A percentile compares a stretch with the other conserved stretches of the same genome.
Evolutionary conservation across 208 protist species (phyloP).

Genomic region (Trypanosoma conorhini): DNA sequence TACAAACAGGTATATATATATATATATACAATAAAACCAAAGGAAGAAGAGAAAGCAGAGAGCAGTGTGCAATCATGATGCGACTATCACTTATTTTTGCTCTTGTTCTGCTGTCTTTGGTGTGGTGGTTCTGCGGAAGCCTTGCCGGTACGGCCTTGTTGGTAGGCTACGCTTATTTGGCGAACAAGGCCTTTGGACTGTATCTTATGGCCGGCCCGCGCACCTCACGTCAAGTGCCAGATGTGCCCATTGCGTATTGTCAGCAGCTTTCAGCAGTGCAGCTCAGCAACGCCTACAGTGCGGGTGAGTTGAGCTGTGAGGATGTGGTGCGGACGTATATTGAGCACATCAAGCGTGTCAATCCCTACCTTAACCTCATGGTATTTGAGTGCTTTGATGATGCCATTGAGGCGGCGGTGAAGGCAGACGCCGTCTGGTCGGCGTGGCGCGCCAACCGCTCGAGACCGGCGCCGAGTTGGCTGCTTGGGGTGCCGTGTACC

Average conservation of each 20-base stretch:
- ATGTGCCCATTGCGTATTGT: conserved; percentile 61
- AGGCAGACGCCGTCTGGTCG: conserved; percentile 64
- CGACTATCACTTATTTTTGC: neutral
- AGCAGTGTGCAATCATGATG: neutral
- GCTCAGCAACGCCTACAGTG: conserved; percentile 60
- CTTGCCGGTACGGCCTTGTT: conserved; percentile 29
- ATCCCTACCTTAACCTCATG: conserved; percentile 79
- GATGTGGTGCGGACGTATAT: conserved; percentile 79
- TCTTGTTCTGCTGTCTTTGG: conserved; percentile 5
- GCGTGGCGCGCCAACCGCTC: conserved; percentile 53
- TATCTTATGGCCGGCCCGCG: conserved; percentile 57
- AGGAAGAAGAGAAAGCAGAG: neutral
- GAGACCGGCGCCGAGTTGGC: conserved; percentile 61
- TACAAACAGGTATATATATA: neutral
- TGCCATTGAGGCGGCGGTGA: conserved; percentile 45
- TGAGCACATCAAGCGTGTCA: conserved; percentile 76
- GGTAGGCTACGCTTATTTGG: conserved; percentile 36
- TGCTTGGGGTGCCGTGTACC: conserved; percentile 85
- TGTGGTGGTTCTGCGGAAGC: conserved; percentile 25
- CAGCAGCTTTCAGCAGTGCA: conserved; percentile 80
- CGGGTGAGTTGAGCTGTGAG: conserved; percentile 54
- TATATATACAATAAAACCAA: neutral
- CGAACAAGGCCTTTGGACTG: conserved; percentile 40
- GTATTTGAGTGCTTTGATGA: conserved; percentile 88
- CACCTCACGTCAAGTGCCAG: conserved; percentile 70